Evolutionary conservation across 2,329 filamentous ascomycete species (phyloP).

Genomic region (Ophiostoma perfectum): DNA sequence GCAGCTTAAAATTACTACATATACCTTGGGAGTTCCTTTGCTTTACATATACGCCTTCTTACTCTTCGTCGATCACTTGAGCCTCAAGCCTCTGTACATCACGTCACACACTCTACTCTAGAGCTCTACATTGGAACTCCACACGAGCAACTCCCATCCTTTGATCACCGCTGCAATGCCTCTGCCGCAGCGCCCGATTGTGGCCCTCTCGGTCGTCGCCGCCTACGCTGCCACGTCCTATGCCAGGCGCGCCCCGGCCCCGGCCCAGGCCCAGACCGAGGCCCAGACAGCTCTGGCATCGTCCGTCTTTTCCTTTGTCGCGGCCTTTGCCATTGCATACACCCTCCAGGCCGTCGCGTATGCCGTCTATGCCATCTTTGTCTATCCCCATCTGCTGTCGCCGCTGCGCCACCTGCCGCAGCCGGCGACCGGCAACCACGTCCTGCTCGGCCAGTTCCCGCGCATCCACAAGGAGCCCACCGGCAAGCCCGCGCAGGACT

Average conservation of each 20-base stretch:
- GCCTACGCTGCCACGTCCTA: slow-evolving; percentile 20
- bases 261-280: neutral
- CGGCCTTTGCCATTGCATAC: slow-evolving; percentile 35
- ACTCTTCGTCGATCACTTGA: too few species aligned
- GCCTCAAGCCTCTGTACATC: too few species aligned
- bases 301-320: slow-evolving; percentile 33
- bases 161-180: neutral
- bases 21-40: too few species aligned
- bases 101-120: too few species aligned
- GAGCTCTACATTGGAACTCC: too few species aligned
- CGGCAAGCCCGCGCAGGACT: slow-evolving; percentile 41
- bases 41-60: too few species aligned
- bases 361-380: slow-evolving; percentile 39
- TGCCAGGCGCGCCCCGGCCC: slow-evolving; percentile 4
- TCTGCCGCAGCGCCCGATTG: neutral
- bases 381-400: slow-evolving; percentile 48
- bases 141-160: too few species aligned
- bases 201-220: slow-evolving; percentile 13
- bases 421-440: slow-evolving; percentile 38
- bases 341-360: slow-evolving; percentile 35
- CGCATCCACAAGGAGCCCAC: slow-evolving; percentile 38
- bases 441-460: slow-evolving; percentile 45
- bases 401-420: slow-evolving; percentile 46
- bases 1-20: too few species aligned
- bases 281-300: neutral